Percentiles rank a stretch among this genome's conserved stretches.
Evolutionary conservation across 805 yeast genomes (phyloP).

Genomic region (Naumovozyma castellii): DNA sequence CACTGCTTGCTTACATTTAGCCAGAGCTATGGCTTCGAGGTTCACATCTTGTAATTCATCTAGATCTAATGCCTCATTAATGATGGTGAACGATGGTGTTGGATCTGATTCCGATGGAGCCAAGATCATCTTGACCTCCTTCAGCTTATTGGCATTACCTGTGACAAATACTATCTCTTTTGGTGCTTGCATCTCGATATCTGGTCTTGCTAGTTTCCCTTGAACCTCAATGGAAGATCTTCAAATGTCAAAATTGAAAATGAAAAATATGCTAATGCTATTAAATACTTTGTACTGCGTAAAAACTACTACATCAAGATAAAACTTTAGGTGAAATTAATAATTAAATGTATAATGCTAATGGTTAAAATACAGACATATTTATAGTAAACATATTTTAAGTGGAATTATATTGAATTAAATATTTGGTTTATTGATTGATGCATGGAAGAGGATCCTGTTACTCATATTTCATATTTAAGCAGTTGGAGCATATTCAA

Average conservation of each 20-base stretch:
- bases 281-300: too few relatives aligned
- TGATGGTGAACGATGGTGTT: constrained; percentile 30
- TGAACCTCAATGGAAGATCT: too few relatives aligned
- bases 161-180: constrained; percentile 58
- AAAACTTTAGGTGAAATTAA: neutral
- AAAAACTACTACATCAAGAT: too few relatives aligned
- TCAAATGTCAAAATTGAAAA: too few relatives aligned
- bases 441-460: too few relatives aligned
- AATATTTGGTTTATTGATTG: too few relatives aligned
- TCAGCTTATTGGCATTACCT: constrained; percentile 81
- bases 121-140: constrained; percentile 73
- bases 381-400: too few relatives aligned
- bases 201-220: neutral
- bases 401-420: neutral
- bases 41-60: constrained; percentile 86
- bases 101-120: constrained; percentile 11
- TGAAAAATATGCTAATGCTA: too few relatives aligned
- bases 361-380: neutral
- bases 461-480: too few relatives aligned
- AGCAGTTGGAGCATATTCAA: constrained; percentile 50
- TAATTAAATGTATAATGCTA: neutral
- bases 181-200: neutral
- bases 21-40: constrained; percentile 67
- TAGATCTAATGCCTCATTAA: constrained; percentile 63
- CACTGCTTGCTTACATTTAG: constrained; percentile 65